These are phyloP conservation scores for Lyophyllum shimeji DNA, from an alignment of 768 basidiomycete genomes.

Conservation along the genomic window DNA sequence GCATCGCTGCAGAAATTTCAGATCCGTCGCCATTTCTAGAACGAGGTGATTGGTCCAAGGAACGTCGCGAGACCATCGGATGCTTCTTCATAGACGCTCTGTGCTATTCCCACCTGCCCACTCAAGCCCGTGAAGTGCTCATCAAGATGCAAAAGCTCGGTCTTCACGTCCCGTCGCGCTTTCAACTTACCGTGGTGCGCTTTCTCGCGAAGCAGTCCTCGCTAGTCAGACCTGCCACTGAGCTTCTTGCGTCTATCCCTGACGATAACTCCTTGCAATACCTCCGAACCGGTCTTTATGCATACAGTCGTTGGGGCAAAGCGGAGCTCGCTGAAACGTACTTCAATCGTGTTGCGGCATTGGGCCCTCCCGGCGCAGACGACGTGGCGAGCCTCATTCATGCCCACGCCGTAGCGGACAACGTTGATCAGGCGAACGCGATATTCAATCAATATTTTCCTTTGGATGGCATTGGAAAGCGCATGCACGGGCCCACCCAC, in stretches of 20 bases:
- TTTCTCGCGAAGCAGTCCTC: constrained; percentile 38
- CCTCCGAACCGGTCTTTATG: constrained; percentile 46
- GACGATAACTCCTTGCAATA: constrained; percentile 10
- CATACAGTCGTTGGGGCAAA: constrained; percentile 56
- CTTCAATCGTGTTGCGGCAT: constrained; percentile 35
- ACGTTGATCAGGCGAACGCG: constrained; percentile 36
- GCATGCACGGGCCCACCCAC: constrained; percentile 38
- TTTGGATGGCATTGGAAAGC: constrained; percentile 22
- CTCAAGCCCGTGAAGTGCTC: constrained; percentile 40
- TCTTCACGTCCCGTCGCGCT: constrained; percentile 25
- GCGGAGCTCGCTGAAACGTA: constrained; percentile 39
- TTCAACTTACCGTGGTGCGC: constrained; percentile 38
- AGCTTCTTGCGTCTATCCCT: constrained; percentile 7
- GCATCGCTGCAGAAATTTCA: constrained; percentile 23
- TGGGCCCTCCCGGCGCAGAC: constrained; percentile 21
- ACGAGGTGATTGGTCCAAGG: constrained; percentile 22
- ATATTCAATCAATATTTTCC: constrained; percentile 62
- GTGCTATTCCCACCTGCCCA: constrained; percentile 27
- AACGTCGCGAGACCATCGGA: constrained; percentile 30
- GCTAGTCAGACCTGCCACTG: constrained; percentile 19
- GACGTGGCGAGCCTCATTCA: constrained; percentile 53
- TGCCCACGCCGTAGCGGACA: constrained; percentile 49
- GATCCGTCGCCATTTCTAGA: constrained; percentile 30
- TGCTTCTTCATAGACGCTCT: constrained; percentile 42
- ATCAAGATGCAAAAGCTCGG: constrained; percentile 35